Percentiles rank a stretch among this genome's conserved stretches.
Evolutionary conservation across 306 rosid species (phyloP).

Genomic region (Prunus dulcis): DNA sequence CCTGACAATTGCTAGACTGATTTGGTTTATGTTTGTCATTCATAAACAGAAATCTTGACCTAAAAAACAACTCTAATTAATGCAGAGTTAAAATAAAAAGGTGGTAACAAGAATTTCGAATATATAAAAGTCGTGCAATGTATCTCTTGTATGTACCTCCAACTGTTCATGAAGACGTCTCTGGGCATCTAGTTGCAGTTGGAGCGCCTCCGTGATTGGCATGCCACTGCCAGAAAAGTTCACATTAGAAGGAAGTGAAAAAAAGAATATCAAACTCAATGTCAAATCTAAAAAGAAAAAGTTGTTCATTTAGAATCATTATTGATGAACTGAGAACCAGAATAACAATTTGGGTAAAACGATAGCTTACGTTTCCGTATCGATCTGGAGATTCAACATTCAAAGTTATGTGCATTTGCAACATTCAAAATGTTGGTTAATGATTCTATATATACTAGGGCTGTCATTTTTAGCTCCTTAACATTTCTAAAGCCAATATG

Average conservation of each 20-base stretch:
- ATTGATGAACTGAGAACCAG: neutral
- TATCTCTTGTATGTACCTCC: slow-evolving; percentile 43
- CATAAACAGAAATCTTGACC: too few species aligned
- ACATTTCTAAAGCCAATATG: too few species aligned
- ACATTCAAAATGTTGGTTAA: too few species aligned
- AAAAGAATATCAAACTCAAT: neutral
- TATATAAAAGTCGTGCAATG: neutral
- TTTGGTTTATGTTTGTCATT: too few species aligned
- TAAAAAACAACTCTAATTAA: too few species aligned
- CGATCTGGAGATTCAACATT: slow-evolving; percentile 45
- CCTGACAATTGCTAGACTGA: too few species aligned
- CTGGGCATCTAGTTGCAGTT: slow-evolving; percentile 82
- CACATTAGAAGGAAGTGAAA: neutral
- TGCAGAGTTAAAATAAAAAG: too few species aligned
- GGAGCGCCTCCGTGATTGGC: slow-evolving; percentile 85
- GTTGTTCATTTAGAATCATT: neutral
- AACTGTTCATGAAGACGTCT: slow-evolving; percentile 84
- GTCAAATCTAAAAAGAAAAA: slow-evolving; percentile 3
- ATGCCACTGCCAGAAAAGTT: slow-evolving; percentile 47
- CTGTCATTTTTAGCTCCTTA: too few species aligned
- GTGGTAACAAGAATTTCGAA: neutral
- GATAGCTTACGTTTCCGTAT: slow-evolving; percentile 51
- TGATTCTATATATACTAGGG: too few species aligned
- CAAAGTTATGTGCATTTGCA: neutral
- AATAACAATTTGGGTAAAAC: neutral